Base-by-base conservation (phyloP, 208 protist species). In the Leishmania lainsoni region DNA sequence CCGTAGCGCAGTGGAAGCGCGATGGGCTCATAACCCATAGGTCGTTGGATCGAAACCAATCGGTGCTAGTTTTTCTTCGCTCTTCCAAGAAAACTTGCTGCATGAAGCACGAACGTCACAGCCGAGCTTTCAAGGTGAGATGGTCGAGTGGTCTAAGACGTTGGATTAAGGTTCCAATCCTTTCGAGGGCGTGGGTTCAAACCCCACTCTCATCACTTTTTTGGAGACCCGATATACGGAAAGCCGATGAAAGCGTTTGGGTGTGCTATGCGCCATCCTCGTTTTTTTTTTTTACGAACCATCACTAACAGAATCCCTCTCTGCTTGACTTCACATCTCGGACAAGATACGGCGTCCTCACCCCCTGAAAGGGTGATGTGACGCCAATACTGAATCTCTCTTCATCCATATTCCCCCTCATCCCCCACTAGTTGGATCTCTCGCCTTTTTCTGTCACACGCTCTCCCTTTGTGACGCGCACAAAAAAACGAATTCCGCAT, bases 11-110 rank as follows among this genome's bases (percentile, higher is more conserved):
- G 94, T 95, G 93, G 94, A 91, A 97, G 94, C 93, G 94, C 93
- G 94, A 96, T 96, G 92, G 94, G 93, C 94, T 97, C 93, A 96
- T 97, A 97, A 97, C 93, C 93, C 92, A 96, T 96, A 97, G 94
- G 94, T 92, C 94, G 93, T 94, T 96, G 94, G 94, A 96, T 97
- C 94, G 92, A 97, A 96, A 95, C 94, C 94, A 96, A 95, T 91
- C 94, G 94, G 89, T 97, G 94, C 94, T 97, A 95, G 78, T 29
- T 79, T 93, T 97, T 93, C 84, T 76, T 49, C 26, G 3, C 5
- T 26, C 20, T 32, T 5, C 0, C 48, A 51, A 10, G n/a, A 6
- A 29, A 3, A 17, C 5, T 1, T 3, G 1, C 1, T 10, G 42
- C 5, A 39, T 22, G 0, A 0, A 66, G 0, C 0, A 51, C 5